Conservation (phyloP, 805 yeast species). For the Danielia reshetovae region DNA sequence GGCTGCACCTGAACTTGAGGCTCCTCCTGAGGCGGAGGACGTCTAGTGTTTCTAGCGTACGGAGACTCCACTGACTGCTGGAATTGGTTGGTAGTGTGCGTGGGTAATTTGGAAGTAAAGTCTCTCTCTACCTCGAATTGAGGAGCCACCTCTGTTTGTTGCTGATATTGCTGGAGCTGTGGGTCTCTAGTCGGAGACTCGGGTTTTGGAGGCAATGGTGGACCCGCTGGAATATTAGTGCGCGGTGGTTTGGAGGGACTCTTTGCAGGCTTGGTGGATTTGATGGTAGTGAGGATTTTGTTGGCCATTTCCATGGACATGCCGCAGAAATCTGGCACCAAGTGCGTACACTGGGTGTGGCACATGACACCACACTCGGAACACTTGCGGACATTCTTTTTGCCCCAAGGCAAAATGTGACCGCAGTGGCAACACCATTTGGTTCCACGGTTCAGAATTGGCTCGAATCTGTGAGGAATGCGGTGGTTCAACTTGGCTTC, state of each 20-base stretch:
- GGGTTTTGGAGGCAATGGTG: background rate
- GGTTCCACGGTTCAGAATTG: constrained; percentile 88
- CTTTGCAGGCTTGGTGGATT: constrained; percentile 46
- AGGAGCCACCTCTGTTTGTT: constrained; percentile 4
- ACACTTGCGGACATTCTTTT: constrained; percentile 88
- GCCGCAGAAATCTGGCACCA: constrained; percentile 98
- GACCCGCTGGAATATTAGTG: background rate
- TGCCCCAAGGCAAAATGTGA: constrained; percentile 90
- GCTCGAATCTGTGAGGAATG: constrained; percentile 94
- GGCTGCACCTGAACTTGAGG: too few relatives aligned
- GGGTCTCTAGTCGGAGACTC: background rate
- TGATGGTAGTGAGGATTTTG: constrained; percentile 78
- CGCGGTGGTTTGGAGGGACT: constrained; percentile 1
- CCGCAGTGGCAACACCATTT: constrained; percentile 99
- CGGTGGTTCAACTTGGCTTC: constrained; percentile 87
- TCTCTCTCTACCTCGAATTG: constrained; percentile 9
- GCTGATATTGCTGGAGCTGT: constrained; percentile 3
- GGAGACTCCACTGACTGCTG: constrained; percentile 29
- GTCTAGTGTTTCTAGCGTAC: constrained; percentile 12
- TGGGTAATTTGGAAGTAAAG: constrained; percentile 24
- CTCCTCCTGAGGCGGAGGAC: constrained; percentile 7
- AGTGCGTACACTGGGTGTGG: constrained; percentile 86
- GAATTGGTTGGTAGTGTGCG: constrained; percentile 22
- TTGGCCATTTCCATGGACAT: constrained; percentile 98
- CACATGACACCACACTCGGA: constrained; percentile 93